phyloP scores from a whole-genome alignment of 1,139 yeast species.

The Kluyveromyces sp. region DNA sequence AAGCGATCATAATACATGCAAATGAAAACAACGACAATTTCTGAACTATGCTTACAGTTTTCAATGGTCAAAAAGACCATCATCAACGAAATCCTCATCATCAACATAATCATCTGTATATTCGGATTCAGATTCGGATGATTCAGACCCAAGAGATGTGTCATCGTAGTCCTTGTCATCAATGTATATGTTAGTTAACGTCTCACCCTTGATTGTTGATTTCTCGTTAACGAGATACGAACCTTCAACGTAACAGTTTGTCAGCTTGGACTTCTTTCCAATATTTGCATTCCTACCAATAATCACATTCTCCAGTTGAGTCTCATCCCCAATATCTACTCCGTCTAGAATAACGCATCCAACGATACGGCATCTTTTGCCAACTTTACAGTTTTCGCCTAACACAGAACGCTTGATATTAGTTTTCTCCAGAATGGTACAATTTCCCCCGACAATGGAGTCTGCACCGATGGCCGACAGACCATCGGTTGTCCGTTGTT shows the following conservation, averaged over 20 bases:
- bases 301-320: slow-evolving; percentile 74
- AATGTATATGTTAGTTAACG: slow-evolving; percentile 57
- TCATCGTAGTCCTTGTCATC: slow-evolving; percentile 37
- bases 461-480: slow-evolving; percentile 81
- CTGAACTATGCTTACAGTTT: background rate
- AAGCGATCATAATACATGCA: slow-evolving; percentile 1
- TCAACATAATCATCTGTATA: slow-evolving; percentile 42
- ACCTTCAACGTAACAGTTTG: slow-evolving; percentile 81
- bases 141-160: slow-evolving; percentile 23
- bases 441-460: slow-evolving; percentile 59
- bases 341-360: slow-evolving; percentile 76
- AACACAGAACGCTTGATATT: slow-evolving; percentile 80
- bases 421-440: slow-evolving; percentile 65
- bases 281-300: slow-evolving; percentile 65
- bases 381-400: slow-evolving; percentile 70
- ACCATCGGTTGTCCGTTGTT: slow-evolving; percentile 35
- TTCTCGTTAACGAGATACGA: slow-evolving; percentile 56
- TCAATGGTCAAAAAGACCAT: slow-evolving; percentile 42
- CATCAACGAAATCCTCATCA: slow-evolving; percentile 36
- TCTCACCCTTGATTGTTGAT: slow-evolving; percentile 75
- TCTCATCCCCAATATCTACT: slow-evolving; percentile 73
- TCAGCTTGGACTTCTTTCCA: slow-evolving; percentile 52
- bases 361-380: slow-evolving; percentile 78
- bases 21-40: background rate
- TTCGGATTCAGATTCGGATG: slow-evolving; percentile 27